Percentiles rank a stretch among this genome's conserved stretches.
Conservation (phyloP, 495 filamentous ascomycete genomes). For the Hypoxylon crocopeplum region DNA sequence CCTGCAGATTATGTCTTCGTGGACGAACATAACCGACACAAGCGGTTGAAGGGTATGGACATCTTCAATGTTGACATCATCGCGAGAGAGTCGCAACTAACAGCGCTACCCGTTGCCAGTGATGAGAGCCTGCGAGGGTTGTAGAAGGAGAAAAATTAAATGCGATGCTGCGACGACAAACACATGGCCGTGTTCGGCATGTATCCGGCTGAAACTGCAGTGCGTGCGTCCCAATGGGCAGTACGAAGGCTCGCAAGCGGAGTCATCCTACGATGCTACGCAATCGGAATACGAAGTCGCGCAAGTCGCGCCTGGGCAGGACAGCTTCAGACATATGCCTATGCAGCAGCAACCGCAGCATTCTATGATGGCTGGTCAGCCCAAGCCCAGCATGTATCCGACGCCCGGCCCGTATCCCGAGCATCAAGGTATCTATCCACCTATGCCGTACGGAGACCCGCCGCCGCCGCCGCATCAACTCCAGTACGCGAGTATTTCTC, state of each 20-base stretch:
- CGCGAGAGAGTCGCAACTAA: slow-evolving; percentile 9
- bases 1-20: slow-evolving; percentile 95
- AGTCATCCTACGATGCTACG: slow-evolving; percentile 54
- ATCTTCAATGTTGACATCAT: slow-evolving; percentile 5
- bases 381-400: slow-evolving; percentile 49
- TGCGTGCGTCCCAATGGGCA: slow-evolving; percentile 93
- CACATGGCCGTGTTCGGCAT: slow-evolving; percentile 96
- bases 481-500: slow-evolving; percentile 57
- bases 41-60: slow-evolving; percentile 86
- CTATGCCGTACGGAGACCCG: slow-evolving; percentile 53
- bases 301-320: slow-evolving; percentile 52
- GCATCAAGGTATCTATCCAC: slow-evolving; percentile 51
- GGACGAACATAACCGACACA: slow-evolving; percentile 98
- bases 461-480: slow-evolving; percentile 52
- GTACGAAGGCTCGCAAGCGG: slow-evolving; percentile 72
- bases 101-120: slow-evolving; percentile 60
- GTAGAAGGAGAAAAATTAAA: slow-evolving; percentile 88
- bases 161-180: slow-evolving; percentile 98
- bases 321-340: slow-evolving; percentile 61
- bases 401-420: slow-evolving; percentile 49
- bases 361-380: slow-evolving; percentile 41
- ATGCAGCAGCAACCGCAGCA: slow-evolving; percentile 50
- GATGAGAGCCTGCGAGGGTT: slow-evolving; percentile 98
- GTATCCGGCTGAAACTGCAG: slow-evolving; percentile 87
- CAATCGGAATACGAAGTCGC: slow-evolving; percentile 51